Evolutionary conservation across 2,329 filamentous ascomycete species (phyloP), one percentile per base, ranked within the genome.

Genomic region (Apiospora saccharicola): DNA sequence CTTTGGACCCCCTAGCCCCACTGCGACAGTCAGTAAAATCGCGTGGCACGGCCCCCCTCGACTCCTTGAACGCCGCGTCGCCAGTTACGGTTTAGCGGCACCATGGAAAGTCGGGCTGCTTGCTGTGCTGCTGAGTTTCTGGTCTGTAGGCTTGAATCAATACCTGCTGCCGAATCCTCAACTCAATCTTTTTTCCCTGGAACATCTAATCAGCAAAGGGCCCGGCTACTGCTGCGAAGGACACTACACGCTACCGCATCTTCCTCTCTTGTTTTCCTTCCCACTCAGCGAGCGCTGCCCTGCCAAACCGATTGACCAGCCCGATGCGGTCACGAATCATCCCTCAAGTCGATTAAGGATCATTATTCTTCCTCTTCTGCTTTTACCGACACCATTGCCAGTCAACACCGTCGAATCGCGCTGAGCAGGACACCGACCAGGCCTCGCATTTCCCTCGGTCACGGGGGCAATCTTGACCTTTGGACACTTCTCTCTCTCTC

Each of bases 391-490:
- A 14, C 10, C 10, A n/a, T 24, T 64, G 34, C 57, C 57, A n/a
- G 34, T n/a, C 57, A n/a, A n/a, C 57, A 41, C 57, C 1, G 34
- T 64, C 57, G 57, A 41, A 14, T 64, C 57, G 57, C 57, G 57
- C 57, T 64, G 57, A 64, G 19, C 57, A n/a, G 8, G 7, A 37
- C 57, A 12, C 57, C 57, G 57, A 64, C 30, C 22, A n/a, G 19
- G 30, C 57, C 57, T 64, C 34, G 34, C 57, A 64, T 41, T 41
- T 64, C 34, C 34, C 47, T 51, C 19, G 30, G 68, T 72, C 71
- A 72, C 71, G 68, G 71, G 71, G 68, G 68, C 71, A 67, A 67
- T 70, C 69, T 26, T 34, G 37, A n/a, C 41, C 37, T 46, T 67
- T 67, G 24, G 16, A 67, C 51, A 26, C 51, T 16, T 51, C 16